Percentiles rank a stretch among this genome's conserved stretches.
phyloP scores from a whole-genome alignment of 1,284 basidiomycete species.

The Cryptococcus wingfieldii region DNA sequence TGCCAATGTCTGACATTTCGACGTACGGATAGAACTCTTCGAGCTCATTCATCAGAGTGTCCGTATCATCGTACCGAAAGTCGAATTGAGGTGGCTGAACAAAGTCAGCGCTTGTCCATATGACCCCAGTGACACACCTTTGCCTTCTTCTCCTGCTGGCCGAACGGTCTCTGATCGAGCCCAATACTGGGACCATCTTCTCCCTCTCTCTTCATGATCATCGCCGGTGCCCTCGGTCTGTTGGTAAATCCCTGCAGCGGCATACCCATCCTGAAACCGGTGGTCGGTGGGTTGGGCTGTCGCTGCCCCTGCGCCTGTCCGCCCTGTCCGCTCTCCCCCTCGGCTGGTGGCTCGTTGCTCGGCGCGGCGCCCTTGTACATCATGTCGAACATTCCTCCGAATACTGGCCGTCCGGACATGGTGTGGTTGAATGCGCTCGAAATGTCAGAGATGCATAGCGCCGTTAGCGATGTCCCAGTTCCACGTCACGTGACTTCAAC shows the following conservation, averaged over 20 bases:
- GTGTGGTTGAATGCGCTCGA: not conserved
- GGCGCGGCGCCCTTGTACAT: constrained; percentile 6
- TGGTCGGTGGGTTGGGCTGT: not conserved
- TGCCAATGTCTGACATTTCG: constrained; percentile 84
- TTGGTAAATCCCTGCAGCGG: constrained; percentile 14
- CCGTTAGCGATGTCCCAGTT: no score
- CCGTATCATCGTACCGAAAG: constrained; percentile 90
- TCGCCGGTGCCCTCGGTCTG: constrained; percentile 24
- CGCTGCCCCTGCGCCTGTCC: not conserved
- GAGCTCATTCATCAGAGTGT: constrained; percentile 90
- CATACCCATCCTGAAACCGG: not conserved
- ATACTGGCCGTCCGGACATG: constrained; percentile 2
- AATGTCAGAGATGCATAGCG: no score
- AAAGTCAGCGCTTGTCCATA: not conserved
- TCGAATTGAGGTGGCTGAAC: constrained; percentile 71
- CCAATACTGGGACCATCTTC: constrained; percentile 3
- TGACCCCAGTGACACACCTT: constrained; percentile 18
- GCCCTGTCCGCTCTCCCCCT: no score
- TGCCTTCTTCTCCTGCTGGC: constrained; percentile 22
- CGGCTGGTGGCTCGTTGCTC: not conserved
- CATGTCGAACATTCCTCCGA: constrained; percentile 17
- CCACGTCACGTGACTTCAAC: no score
- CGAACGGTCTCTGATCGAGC: constrained; percentile 23
- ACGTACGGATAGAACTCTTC: constrained; percentile 99
- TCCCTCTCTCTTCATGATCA: constrained; percentile 11